Percentiles rank a stretch among this genome's conserved stretches.
Conservation (phyloP, 176 grass and related monocot genomes). For the Bolboschoenus planiculmis region DNA sequence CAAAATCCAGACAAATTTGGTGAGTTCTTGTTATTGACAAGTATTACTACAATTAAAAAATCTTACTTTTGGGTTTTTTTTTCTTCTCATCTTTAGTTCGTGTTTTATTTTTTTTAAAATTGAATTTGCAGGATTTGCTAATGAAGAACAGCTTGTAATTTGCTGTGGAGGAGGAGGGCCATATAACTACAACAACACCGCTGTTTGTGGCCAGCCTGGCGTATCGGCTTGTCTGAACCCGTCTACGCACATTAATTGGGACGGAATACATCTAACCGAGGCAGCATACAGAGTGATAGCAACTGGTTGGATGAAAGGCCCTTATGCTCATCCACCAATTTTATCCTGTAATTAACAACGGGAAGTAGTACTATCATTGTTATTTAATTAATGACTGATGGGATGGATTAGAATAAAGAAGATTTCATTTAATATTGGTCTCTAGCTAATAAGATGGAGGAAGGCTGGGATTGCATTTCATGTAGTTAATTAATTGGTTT, state of each 20-base stretch:
- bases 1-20: not conserved
- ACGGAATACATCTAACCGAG: constrained; percentile 44
- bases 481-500: not conserved
- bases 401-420: too few species aligned
- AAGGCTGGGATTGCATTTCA: not conserved
- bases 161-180: constrained; percentile 17
- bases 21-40: not conserved
- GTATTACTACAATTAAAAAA: not conserved
- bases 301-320: constrained; percentile 19
- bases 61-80: too few species aligned
- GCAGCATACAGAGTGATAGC: constrained; percentile 21
- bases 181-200: constrained; percentile 24
- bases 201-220: constrained; percentile 25
- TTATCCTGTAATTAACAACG: not conserved
- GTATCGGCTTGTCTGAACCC: constrained; percentile 6
- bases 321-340: constrained; percentile 16
- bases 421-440: too few species aligned
- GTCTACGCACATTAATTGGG: constrained; percentile 31
- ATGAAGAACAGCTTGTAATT: too few species aligned
- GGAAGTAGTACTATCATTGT: too few species aligned
- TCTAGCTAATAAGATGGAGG: too few species aligned
- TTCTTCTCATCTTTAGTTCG: not conserved
- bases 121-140: too few species aligned
- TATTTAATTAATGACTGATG: too few species aligned
- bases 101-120: too few species aligned